Conservation (phyloP, 345 rosid genomes). For the Bruguiera parviflora region DNA sequence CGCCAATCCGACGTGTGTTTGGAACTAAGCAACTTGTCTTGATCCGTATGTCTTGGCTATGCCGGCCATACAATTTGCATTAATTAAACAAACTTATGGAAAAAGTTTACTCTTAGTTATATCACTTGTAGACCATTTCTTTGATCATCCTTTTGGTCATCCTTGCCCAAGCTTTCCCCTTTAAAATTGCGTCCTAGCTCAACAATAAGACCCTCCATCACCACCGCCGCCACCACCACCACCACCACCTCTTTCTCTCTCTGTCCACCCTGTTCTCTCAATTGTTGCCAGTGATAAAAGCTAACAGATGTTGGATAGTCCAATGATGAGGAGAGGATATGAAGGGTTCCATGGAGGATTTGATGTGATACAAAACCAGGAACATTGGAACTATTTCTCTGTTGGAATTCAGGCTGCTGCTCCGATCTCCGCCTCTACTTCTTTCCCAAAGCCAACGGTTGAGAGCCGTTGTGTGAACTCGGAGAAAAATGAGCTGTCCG, state of each 20-base stretch:
- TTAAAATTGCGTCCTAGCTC: constrained; percentile 25
- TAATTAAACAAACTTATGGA: constrained; percentile 11
- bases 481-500: constrained; percentile 54
- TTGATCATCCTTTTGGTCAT: constrained; percentile 19
- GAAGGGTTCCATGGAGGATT: constrained; percentile 39
- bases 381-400: constrained; percentile 28
- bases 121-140: constrained; percentile 27
- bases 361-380: constrained; percentile 42
- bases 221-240: constrained; percentile 3
- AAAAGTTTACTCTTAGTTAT: background rate
- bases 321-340: constrained; percentile 41
- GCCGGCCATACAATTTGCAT: constrained; percentile 48
- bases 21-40: constrained; percentile 31
- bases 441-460: constrained; percentile 16
- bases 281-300: too few relatives aligned
- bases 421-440: background rate
- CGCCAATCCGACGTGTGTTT: constrained; percentile 43
- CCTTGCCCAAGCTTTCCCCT: constrained; percentile 4
- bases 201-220: constrained; percentile 26
- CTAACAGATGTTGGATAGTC: background rate
- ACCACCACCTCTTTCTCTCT: background rate
- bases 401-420: constrained; percentile 9
- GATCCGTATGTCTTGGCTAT: constrained; percentile 36
- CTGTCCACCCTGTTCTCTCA: background rate
- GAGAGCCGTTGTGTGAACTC: constrained; percentile 25